Percentiles rank a stretch among this genome's conserved stretches.
phyloP scores from a whole-genome alignment of 139 green algal genomes.

The Picochlorum costavermella region DNA sequence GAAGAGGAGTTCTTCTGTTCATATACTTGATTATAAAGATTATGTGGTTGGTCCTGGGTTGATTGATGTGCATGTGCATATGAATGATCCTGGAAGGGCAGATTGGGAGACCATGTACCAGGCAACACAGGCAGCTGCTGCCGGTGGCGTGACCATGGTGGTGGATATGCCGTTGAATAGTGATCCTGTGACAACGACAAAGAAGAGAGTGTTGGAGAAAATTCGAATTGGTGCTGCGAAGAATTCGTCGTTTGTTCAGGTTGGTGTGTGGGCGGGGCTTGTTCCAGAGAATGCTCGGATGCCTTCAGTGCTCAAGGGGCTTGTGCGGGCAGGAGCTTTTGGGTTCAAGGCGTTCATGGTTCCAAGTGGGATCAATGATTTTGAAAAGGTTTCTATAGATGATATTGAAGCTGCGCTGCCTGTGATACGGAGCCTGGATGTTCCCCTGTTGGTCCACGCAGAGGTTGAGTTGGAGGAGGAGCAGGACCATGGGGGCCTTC shows the following conservation, averaged over 20 bases:
- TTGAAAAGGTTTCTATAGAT: slow-evolving; percentile 43
- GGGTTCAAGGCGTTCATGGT: slow-evolving; percentile 95
- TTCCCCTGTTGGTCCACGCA: slow-evolving; percentile 69
- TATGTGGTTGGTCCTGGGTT: slow-evolving; percentile 74
- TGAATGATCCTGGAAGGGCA: slow-evolving; percentile 85
- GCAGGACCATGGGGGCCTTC: neutral
- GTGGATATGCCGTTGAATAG: slow-evolving; percentile 96
- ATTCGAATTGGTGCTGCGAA: slow-evolving; percentile 31
- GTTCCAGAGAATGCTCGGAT: slow-evolving; percentile 76
- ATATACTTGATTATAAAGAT: slow-evolving; percentile 20
- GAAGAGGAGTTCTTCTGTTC: neutral
- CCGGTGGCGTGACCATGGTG: slow-evolving; percentile 80
- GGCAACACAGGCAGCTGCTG: slow-evolving; percentile 73
- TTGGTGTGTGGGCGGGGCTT: slow-evolving; percentile 87
- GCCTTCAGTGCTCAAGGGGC: slow-evolving; percentile 33
- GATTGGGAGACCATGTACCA: slow-evolving; percentile 86
- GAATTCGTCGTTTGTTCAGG: slow-evolving; percentile 58
- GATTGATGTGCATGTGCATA: slow-evolving; percentile 87
- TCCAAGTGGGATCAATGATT: slow-evolving; percentile 83
- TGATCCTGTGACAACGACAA: slow-evolving; percentile 49
- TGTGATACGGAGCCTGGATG: slow-evolving; percentile 48
- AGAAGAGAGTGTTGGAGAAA: slow-evolving; percentile 48
- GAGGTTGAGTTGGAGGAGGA: slow-evolving; percentile 38
- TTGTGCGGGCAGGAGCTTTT: slow-evolving; percentile 64
- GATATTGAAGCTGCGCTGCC: slow-evolving; percentile 63